Base-by-base conservation (phyloP, 805 yeast genomes). In the Teunomyces kruisii region DNA sequence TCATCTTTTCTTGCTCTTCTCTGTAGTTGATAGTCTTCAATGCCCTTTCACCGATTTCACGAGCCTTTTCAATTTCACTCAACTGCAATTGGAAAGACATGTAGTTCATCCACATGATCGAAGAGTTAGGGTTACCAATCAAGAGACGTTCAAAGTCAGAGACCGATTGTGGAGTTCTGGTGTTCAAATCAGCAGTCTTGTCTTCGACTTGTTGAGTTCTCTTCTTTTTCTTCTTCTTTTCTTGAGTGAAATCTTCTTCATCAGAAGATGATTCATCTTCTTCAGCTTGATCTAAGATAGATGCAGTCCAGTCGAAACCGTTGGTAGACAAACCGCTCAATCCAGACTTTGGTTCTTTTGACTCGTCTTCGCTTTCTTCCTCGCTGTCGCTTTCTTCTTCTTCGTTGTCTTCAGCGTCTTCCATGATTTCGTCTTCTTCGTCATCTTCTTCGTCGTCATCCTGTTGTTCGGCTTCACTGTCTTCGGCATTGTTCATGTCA, bases 81-180 rank as follows among this genome's bases (percentile, higher is more conserved):
- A 92, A 75, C 66, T 91, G 97, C 52, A 94, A 76, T 67, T 91
- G 96, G 85, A 92, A 94, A 3, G 98, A 91, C 97, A 94, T 94
- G 69, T 87, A 94, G 68, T 91, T 88, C 88, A 94, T 92, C 99
- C 99, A 94, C 46, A 89, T 68, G 29, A 91, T 79, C 1, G 99
- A 92, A 2, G 96, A 88, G 71, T 88, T 86, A 39, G 99, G 97
- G 61, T 86, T 86, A 62, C 97, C 95, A 48, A 94, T 79, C 44
- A 94, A 76, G 53, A 94, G 70, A 59, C 99, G 82, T 69, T 94
- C 99, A 58, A 90, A 94, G 65, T 94, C 99, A 39, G 83, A 71
- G 35, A 82, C 86, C 46, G 97, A 89, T 67, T 92, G 95, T 31
- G 99, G 99, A 12, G 91, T 87, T 56, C 90, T 79, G 10, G 92